A percentile compares a stretch with the other conserved stretches of the same genome.
Conservation (phyloP, 164 flowering plant genomes). For the Houttuynia cordata region DNA sequence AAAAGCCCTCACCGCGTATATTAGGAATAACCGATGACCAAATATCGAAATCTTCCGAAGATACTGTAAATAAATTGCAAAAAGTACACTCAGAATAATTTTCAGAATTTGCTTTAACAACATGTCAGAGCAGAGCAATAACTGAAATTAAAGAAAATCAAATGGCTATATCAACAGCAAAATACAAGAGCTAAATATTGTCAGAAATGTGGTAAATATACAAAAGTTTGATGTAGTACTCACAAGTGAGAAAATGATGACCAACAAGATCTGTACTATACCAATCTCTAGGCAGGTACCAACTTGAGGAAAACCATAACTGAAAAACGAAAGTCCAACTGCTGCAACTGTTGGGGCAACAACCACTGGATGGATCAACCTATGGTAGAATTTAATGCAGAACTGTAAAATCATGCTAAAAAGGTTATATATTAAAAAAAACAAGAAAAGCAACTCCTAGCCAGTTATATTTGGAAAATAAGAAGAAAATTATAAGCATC, state of each 20-base stretch:
- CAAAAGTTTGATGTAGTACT: constrained; percentile 14
- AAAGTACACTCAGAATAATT: constrained; percentile 6
- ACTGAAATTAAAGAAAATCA: not conserved
- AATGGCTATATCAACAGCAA: not conserved
- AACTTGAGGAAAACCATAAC: constrained; percentile 91
- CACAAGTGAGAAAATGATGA: constrained; percentile 83
- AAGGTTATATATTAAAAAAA: too few species aligned
- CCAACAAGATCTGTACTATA: constrained; percentile 69
- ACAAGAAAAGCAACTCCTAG: not conserved
- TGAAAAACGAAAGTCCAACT: constrained; percentile 94
- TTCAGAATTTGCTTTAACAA: not conserved
- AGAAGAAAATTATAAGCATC: not conserved
- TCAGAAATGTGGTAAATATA: not conserved
- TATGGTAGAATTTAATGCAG: constrained; percentile 20
- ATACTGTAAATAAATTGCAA: constrained; percentile 49
- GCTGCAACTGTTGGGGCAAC: constrained; percentile 96
- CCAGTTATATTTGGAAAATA: not conserved
- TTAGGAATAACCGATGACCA: constrained; percentile 86
- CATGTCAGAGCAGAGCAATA: not conserved
- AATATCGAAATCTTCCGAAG: constrained; percentile 85
- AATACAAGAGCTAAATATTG: not conserved
- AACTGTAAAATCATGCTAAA: constrained; percentile 2
- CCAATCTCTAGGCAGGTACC: constrained; percentile 97
- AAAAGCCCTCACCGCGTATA: constrained; percentile 70
- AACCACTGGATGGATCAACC: constrained; percentile 95